phyloP scores from a whole-genome alignment of 192 early-diverging fungal genomes.

The Spizellomyces sp. region DNA sequence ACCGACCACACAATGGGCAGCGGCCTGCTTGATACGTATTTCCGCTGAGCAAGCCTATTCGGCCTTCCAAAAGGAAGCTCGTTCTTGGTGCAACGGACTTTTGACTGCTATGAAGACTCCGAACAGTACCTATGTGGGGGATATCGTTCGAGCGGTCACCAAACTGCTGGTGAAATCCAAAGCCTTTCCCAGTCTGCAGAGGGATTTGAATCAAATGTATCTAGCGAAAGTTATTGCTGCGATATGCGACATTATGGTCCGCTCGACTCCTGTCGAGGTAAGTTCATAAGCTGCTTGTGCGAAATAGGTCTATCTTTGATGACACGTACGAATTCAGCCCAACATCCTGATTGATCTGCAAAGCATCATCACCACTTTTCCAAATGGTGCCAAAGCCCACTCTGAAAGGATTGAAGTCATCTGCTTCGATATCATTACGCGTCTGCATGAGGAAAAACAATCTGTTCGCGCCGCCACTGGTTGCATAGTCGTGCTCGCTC shows the following conservation, averaged over 20 bases:
- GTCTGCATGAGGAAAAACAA: no score
- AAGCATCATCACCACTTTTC: neutral
- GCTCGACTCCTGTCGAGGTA: no score
- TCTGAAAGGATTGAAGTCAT: conserved; percentile 17
- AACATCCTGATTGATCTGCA: conserved; percentile 3
- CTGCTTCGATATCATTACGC: neutral
- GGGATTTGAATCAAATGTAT: conserved; percentile 25
- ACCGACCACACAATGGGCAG: conserved; percentile 7
- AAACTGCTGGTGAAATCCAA: conserved; percentile 1
- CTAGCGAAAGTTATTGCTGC: conserved; percentile 13
- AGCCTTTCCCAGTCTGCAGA: conserved; percentile 15
- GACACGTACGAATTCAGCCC: neutral
- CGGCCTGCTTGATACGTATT: conserved; percentile 1
- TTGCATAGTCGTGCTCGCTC: no score
- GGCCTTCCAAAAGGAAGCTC: conserved; percentile 23
- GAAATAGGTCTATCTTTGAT: neutral
- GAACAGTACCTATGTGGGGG: neutral
- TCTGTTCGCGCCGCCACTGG: no score
- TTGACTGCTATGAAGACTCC: neutral
- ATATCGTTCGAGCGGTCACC: neutral
- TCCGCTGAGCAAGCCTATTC: conserved; percentile 9
- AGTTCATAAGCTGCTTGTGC: neutral
- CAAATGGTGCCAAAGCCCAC: conserved; percentile 6
- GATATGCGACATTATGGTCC: conserved; percentile 5
- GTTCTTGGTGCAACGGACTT: conserved; percentile 16